Percentiles rank a stretch among this genome's conserved stretches.
Conservation (phyloP, 2,329 filamentous ascomycete genomes). For the Fusarium burgessii region DNA sequence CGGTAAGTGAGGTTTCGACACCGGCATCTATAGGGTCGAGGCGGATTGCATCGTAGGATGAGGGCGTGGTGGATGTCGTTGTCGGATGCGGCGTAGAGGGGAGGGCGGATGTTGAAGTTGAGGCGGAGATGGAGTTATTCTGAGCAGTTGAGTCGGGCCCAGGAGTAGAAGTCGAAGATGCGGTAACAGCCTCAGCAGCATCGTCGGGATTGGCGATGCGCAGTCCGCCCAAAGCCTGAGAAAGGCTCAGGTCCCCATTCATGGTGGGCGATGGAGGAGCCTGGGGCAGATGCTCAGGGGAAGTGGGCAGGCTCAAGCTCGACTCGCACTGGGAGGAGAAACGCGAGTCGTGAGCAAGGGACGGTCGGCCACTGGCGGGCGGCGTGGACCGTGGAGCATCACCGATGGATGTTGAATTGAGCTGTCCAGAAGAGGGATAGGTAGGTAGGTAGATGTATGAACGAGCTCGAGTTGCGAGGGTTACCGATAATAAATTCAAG, state of each 20-base stretch:
- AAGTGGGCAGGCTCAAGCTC: conserved; percentile 37
- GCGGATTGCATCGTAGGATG: conserved; percentile 41
- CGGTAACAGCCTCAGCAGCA: conserved; percentile 57
- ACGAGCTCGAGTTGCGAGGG: conserved; percentile 19
- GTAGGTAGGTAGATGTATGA: neutral
- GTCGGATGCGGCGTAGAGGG: conserved; percentile 35
- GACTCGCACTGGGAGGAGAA: conserved; percentile 37
- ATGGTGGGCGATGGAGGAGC: conserved; percentile 64
- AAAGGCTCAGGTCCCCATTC: conserved; percentile 93
- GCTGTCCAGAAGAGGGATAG: conserved; percentile 26
- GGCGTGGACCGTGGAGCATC: conserved; percentile 46
- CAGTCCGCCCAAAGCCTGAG: conserved; percentile 90
- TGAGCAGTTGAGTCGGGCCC: conserved; percentile 28
- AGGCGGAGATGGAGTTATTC: conserved; percentile 28
- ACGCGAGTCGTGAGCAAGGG: conserved; percentile 43
- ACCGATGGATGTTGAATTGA: conserved; percentile 41
- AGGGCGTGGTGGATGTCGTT: conserved; percentile 31
- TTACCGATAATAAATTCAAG: conserved; percentile 38
- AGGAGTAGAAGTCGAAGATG: conserved; percentile 43
- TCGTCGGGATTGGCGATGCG: conserved; percentile 97
- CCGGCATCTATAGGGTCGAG: conserved; percentile 42
- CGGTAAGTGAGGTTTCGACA: conserved; percentile 37
- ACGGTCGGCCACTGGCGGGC: conserved; percentile 43
- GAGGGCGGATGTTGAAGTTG: conserved; percentile 32
- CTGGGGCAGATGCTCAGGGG: conserved; percentile 43